These are phyloP conservation scores for Nannochloris sp. DNA, from an alignment of 139 green algal species.

Conservation along the genomic window DNA sequence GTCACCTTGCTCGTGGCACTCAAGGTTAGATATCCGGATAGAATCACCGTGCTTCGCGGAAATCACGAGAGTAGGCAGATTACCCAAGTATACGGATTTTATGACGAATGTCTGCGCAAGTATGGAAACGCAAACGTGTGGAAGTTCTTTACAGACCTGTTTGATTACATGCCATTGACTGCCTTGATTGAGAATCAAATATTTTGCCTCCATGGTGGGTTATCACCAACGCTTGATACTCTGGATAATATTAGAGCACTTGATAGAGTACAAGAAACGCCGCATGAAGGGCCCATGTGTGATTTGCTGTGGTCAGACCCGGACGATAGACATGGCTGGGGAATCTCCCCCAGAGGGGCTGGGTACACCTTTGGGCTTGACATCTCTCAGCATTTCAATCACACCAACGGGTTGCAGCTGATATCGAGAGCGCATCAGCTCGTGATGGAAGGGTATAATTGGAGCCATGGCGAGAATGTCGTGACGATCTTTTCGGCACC, in stretches of 20 bases:
- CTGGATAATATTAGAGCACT: slow-evolving; percentile 90
- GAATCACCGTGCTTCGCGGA: slow-evolving; percentile 95
- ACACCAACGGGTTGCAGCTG: slow-evolving; percentile 91
- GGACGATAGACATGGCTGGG: slow-evolving; percentile 95
- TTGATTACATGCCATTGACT: slow-evolving; percentile 97
- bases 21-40: slow-evolving; percentile 86
- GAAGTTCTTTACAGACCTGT: slow-evolving; percentile 98
- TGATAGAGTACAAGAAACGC: slow-evolving; percentile 93
- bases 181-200: slow-evolving; percentile 94
- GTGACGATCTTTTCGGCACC: slow-evolving; percentile 98
- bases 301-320: slow-evolving; percentile 98
- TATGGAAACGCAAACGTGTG: slow-evolving; percentile 97
- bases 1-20: slow-evolving; percentile 82
- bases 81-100: slow-evolving; percentile 96
- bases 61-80: slow-evolving; percentile 99
- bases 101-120: slow-evolving; percentile 99
- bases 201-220: slow-evolving; percentile 95
- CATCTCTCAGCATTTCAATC: slow-evolving; percentile 97
- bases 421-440: slow-evolving; percentile 96
- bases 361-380: slow-evolving; percentile 99
- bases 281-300: slow-evolving; percentile 97
- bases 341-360: slow-evolving; percentile 91
- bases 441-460: slow-evolving; percentile 97
- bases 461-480: slow-evolving; percentile 90
- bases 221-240: slow-evolving; percentile 93